A percentile compares a stretch with the other conserved stretches of the same genome.
Evolutionary conservation across 2,329 filamentous ascomycete species (phyloP).

Genomic region (Cercospora sp.): DNA sequence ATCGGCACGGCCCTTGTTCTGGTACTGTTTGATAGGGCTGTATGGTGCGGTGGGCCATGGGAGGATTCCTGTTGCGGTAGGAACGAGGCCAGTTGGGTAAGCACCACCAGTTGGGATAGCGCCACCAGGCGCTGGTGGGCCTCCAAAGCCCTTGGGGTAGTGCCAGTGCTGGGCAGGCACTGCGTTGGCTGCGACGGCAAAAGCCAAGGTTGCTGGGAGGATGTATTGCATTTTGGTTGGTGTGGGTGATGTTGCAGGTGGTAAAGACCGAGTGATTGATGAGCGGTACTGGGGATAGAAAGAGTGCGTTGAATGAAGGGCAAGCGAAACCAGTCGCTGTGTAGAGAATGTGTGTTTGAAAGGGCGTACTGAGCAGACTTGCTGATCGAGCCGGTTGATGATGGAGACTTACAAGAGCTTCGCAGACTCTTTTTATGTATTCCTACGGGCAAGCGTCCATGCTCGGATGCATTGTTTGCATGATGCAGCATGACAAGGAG

Average conservation of each 20-base stretch:
- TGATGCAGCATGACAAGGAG: not conserved
- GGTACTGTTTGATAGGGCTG: not conserved
- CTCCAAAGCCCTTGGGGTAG: constrained; percentile 11
- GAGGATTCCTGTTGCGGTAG: constrained; percentile 14
- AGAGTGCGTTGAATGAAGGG: constrained; percentile 11
- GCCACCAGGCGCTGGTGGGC: not conserved
- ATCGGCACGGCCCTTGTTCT: not conserved
- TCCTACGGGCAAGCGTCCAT: not conserved
- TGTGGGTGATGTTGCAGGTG: not conserved
- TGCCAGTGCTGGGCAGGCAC: constrained; percentile 18
- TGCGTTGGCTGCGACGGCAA: constrained; percentile 22
- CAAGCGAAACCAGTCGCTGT: constrained; percentile 23
- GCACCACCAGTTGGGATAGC: not conserved
- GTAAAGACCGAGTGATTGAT: not conserved
- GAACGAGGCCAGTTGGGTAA: constrained; percentile 15
- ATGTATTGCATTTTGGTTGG: constrained; percentile 22
- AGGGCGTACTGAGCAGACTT: not conserved
- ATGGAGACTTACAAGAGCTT: not conserved
- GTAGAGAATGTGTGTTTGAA: constrained; percentile 5
- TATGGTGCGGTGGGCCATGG: constrained; percentile 14
- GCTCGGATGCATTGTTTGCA: not conserved
- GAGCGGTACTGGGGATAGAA: not conserved
- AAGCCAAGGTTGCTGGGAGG: constrained; percentile 19
- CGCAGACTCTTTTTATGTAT: not conserved
- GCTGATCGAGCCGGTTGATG: not conserved